These are phyloP conservation scores for Hygrophorus pudorinus DNA, from an alignment of 768 basidiomycete species.

Conservation along the genomic window DNA sequence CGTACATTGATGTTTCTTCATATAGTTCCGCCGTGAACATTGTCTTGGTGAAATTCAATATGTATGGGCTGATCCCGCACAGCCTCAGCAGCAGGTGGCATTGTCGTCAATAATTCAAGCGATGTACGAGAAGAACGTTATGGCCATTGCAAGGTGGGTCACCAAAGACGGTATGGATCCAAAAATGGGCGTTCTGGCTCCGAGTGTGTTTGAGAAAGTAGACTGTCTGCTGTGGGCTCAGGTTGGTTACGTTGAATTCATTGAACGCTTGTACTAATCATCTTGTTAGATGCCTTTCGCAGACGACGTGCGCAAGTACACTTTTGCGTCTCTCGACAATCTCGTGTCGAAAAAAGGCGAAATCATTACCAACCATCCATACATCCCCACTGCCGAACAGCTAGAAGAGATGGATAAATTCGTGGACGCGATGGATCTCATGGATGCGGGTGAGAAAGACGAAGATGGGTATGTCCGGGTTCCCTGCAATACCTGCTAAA, in stretches of 20 bases:
- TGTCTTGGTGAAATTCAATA: slow-evolving; percentile 81
- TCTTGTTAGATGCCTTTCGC: slow-evolving; percentile 81
- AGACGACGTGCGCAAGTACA: slow-evolving; percentile 84
- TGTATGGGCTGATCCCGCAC: slow-evolving; percentile 65
- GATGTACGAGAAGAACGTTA: slow-evolving; percentile 54
- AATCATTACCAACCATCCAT: slow-evolving; percentile 62
- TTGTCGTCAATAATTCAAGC: slow-evolving; percentile 83
- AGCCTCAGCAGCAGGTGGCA: slow-evolving; percentile 67
- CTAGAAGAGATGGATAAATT: slow-evolving; percentile 76
- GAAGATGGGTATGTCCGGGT: slow-evolving; percentile 58
- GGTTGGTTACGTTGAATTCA: slow-evolving; percentile 28
- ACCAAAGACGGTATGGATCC: slow-evolving; percentile 63
- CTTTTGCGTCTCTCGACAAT: slow-evolving; percentile 70
- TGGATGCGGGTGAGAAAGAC: slow-evolving; percentile 63
- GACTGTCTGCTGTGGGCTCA: slow-evolving; percentile 82
- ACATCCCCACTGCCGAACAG: slow-evolving; percentile 72
- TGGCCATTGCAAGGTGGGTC: slow-evolving; percentile 83
- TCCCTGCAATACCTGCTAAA: not conserved
- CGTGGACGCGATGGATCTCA: slow-evolving; percentile 85
- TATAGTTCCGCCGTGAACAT: slow-evolving; percentile 73
- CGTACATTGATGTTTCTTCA: slow-evolving; percentile 1
- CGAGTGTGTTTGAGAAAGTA: slow-evolving; percentile 50
- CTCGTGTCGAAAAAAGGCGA: slow-evolving; percentile 73
- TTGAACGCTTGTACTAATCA: not conserved
- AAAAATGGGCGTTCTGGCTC: slow-evolving; percentile 74